Conservation (phyloP, 495 filamentous ascomycete genomes). For the Daldinia concentrica region DNA sequence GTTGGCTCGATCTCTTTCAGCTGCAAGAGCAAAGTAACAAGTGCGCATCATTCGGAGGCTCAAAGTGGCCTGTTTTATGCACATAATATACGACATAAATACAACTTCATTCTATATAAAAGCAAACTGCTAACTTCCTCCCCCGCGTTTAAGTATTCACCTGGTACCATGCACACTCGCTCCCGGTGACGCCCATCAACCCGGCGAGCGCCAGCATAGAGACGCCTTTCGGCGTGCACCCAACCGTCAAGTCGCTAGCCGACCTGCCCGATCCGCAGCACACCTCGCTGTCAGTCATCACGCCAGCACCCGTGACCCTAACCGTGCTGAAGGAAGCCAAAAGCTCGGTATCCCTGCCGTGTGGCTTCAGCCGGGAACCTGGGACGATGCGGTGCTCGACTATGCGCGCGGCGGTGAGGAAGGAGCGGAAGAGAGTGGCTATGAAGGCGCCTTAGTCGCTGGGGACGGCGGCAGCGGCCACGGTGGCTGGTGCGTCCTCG, state of each 20-base stretch:
- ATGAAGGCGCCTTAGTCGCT: conserved; percentile 70
- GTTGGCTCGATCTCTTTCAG: conserved; percentile 18
- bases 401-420: conserved; percentile 66
- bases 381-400: conserved; percentile 73
- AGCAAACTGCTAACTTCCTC: conserved; percentile 29
- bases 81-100: conserved; percentile 12
- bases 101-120: neutral
- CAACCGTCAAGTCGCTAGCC: conserved; percentile 71
- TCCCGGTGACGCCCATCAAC: conserved; percentile 85
- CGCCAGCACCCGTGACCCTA: conserved; percentile 78
- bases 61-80: conserved; percentile 24
- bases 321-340: conserved; percentile 80
- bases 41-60: conserved; percentile 3
- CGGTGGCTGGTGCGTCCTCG: conserved; percentile 92
- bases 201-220: conserved; percentile 70
- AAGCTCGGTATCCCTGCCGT: conserved; percentile 79
- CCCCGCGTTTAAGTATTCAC: conserved; percentile 69
- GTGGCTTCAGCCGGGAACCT: conserved; percentile 93
- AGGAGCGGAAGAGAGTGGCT: conserved; percentile 55
- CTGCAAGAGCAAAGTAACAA: conserved; percentile 28
- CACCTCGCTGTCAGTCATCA: conserved; percentile 87
- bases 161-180: conserved; percentile 83
- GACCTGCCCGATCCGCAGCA: conserved; percentile 69
- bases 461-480: conserved; percentile 71
- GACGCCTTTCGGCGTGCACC: conserved; percentile 59